phyloP scores from a whole-genome alignment of 352 stramenopile species.

The Albugo laibachii region DNA sequence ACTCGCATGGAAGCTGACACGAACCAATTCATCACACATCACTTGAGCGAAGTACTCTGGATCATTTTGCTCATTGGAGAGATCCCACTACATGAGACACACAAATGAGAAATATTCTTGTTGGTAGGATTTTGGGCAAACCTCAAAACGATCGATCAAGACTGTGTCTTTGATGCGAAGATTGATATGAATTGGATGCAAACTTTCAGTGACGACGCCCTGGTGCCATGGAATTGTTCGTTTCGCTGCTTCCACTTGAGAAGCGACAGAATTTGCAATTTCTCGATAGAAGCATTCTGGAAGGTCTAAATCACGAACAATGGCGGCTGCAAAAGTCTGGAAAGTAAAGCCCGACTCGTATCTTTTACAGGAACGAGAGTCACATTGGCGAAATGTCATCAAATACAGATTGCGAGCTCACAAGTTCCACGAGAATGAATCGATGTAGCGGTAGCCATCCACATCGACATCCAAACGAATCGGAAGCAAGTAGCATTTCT shows the following conservation, averaged over 20 bases:
- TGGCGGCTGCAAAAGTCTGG: conserved; percentile 43
- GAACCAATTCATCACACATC: conserved; percentile 48
- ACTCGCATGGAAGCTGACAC: not conserved
- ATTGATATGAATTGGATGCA: conserved; percentile 69
- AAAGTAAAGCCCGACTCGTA: conserved; percentile 57
- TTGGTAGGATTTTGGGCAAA: conserved; percentile 1
- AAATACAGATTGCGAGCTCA: conserved; percentile 8
- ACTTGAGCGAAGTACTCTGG: conserved; percentile 43
- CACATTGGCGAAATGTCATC: not conserved
- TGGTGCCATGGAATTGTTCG: conserved; percentile 31
- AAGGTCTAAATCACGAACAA: conserved; percentile 49
- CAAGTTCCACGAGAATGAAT: conserved; percentile 65
- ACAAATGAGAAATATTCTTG: not conserved
- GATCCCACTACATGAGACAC: conserved; percentile 23
- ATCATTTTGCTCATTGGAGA: conserved; percentile 40
- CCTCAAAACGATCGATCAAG: conserved; percentile 61
- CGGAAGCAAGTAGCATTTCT: conserved; percentile 30
- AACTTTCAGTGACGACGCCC: conserved; percentile 26
- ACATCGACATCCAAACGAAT: conserved; percentile 60
- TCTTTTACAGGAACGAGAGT: conserved; percentile 5
- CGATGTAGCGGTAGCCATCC: conserved; percentile 65
- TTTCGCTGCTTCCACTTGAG: conserved; percentile 39
- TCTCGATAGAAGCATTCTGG: conserved; percentile 51
- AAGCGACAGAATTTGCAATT: conserved; percentile 35
- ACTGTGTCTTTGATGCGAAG: conserved; percentile 63